Percentiles rank a stretch among this genome's conserved stretches.
These are phyloP conservation scores for Cylindrodendrum hubeiense DNA, from an alignment of 2,329 filamentous ascomycete genomes.

Conservation along the genomic window DNA sequence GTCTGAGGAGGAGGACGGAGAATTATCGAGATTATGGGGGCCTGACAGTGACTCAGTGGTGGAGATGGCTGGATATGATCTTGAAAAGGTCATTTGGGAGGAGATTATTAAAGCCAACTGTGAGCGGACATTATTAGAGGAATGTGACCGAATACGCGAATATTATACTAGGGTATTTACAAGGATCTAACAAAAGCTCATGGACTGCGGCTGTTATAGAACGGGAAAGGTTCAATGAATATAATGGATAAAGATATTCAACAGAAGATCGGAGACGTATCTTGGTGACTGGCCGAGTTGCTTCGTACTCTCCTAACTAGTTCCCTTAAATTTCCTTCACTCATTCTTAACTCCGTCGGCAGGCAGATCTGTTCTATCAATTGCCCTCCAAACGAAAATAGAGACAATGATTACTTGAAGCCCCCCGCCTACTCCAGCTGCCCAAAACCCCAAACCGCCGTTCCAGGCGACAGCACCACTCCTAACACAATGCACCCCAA, in stretches of 20 bases:
- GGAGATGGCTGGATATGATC: slow-evolving; percentile 35
- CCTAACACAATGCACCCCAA: background rate
- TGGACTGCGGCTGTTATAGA: too few relatives aligned
- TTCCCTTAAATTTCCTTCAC: too few relatives aligned
- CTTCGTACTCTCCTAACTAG: too few relatives aligned
- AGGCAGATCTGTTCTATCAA: background rate
- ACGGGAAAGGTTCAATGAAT: too few relatives aligned
- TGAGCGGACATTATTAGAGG: slow-evolving; percentile 27
- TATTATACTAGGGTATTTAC: slow-evolving; percentile 38
- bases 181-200: too few relatives aligned
- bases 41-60: slow-evolving; percentile 27
- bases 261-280: too few relatives aligned
- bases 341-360: background rate
- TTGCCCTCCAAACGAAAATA: background rate
- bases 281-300: too few relatives aligned
- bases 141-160: slow-evolving; percentile 38
- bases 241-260: too few relatives aligned
- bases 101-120: slow-evolving; percentile 40
- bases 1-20: slow-evolving; percentile 21
- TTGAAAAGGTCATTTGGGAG: slow-evolving; percentile 41
- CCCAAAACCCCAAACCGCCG: background rate
- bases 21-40: slow-evolving; percentile 34
- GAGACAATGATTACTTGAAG: background rate
- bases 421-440: background rate
- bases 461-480: slow-evolving; percentile 1